Evolutionary conservation across 2,329 filamentous ascomycete genomes (phyloP).

Genomic region (Botrytis fragariae): DNA sequence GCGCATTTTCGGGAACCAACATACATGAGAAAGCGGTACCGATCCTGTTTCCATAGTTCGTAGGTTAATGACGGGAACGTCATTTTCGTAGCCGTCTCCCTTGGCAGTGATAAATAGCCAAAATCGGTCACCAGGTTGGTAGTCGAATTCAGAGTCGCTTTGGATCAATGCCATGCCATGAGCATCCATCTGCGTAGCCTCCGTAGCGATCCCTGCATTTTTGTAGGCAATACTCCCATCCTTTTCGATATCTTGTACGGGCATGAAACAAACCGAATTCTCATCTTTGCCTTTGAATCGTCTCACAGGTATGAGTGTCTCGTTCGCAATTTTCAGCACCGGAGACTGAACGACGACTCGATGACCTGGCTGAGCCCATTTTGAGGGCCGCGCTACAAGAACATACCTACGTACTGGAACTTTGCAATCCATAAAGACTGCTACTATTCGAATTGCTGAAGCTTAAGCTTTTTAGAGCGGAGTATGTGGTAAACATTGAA

Average conservation of each 20-base stretch:
- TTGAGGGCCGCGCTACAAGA: slow-evolving; percentile 27
- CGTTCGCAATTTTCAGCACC: slow-evolving; percentile 23
- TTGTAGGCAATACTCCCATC: slow-evolving; percentile 26
- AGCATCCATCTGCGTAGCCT: slow-evolving; percentile 20
- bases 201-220: slow-evolving; percentile 19
- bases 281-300: slow-evolving; percentile 25
- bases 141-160: slow-evolving; percentile 25
- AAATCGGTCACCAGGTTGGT: slow-evolving; percentile 25
- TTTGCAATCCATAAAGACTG: slow-evolving; percentile 23
- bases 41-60: slow-evolving; percentile 25
- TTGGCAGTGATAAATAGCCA: slow-evolving; percentile 27
- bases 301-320: slow-evolving; percentile 26
- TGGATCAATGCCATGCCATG: slow-evolving; percentile 30
- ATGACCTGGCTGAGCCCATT: slow-evolving; percentile 26
- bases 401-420: slow-evolving; percentile 29
- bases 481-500: slow-evolving; percentile 1
- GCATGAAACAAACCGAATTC: slow-evolving; percentile 30
- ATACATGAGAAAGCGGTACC: slow-evolving; percentile 28
- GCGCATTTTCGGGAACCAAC: slow-evolving; percentile 29
- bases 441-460: not conserved
- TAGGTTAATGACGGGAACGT: slow-evolving; percentile 32
- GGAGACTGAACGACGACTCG: slow-evolving; percentile 31
- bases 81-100: slow-evolving; percentile 7
- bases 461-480: not conserved
- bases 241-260: slow-evolving; percentile 30